Percentiles rank a stretch among this genome's conserved stretches.
phyloP scores from a whole-genome alignment of 106 monocot genomes.

The Dendrobium nobile region DNA sequence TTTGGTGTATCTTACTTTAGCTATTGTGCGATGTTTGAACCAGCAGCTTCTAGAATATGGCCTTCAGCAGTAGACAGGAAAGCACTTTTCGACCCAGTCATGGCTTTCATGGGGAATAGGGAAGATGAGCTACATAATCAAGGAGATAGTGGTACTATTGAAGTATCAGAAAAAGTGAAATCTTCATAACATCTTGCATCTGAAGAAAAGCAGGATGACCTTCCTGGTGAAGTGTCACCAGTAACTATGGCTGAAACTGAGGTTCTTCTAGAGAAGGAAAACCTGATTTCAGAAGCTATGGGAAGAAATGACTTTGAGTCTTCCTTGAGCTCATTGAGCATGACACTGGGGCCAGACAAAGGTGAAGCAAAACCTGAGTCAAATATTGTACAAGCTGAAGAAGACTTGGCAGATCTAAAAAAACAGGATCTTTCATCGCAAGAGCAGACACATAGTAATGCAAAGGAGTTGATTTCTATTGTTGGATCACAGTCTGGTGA shows the following conservation, averaged over 20 bases:
- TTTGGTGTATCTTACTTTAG: background rate
- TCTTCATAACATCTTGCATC: conserved; percentile 16
- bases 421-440: conserved; percentile 5
- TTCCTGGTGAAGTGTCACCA: conserved; percentile 19
- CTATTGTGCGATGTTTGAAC: conserved; percentile 5
- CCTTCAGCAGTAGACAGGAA: conserved; percentile 52
- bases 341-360: conserved; percentile 19
- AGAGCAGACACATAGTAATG: conserved; percentile 11
- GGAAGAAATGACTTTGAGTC: conserved; percentile 7
- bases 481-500: conserved; percentile 14
- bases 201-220: conserved; percentile 13
- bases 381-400: conserved; percentile 21
- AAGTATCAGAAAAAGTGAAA: conserved; percentile 33
- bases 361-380: conserved; percentile 15
- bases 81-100: conserved; percentile 72
- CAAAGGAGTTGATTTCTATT: conserved; percentile 3
- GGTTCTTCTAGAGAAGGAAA: conserved; percentile 17
- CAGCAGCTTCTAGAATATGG: conserved; percentile 70
- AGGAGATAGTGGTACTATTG: conserved; percentile 9
- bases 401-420: conserved; percentile 11
- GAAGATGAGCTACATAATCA: conserved; percentile 13
- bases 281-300: conserved; percentile 15
- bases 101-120: conserved; percentile 76
- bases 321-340: background rate
- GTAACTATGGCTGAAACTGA: conserved; percentile 12